Conservation (phyloP, 2,329 filamentous ascomycete species). For the Juglanconis oblonga region DNA sequence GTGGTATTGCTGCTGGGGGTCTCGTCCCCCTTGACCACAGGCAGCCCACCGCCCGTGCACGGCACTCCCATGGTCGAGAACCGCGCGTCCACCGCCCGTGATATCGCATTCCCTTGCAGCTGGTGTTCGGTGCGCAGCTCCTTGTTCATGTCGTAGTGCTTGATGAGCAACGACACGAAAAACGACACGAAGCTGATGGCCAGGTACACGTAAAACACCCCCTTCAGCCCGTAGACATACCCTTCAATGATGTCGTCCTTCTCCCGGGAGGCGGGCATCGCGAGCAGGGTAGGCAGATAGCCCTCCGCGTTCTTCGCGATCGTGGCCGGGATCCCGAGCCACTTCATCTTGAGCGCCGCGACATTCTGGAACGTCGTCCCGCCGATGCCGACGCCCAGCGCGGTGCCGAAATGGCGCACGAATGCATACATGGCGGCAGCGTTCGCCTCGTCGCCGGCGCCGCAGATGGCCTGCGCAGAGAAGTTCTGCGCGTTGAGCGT, state of each 20-base stretch:
- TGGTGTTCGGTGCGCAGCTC: slow-evolving; percentile 47
- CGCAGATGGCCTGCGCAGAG: slow-evolving; percentile 36
- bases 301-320: slow-evolving; percentile 30
- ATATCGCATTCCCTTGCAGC: slow-evolving; percentile 31
- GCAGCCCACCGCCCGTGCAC: neutral
- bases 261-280: slow-evolving; percentile 20
- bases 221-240: slow-evolving; percentile 52
- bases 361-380: slow-evolving; percentile 41
- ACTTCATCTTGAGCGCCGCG: slow-evolving; percentile 31
- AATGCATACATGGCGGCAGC: slow-evolving; percentile 41
- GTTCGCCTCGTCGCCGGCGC: slow-evolving; percentile 32
- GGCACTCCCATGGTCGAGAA: neutral
- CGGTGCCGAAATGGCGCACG: slow-evolving; percentile 38
- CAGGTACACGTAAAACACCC: slow-evolving; percentile 52
- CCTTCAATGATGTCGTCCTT: slow-evolving; percentile 24
- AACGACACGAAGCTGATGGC: slow-evolving; percentile 48
- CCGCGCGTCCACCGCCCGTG: slow-evolving; percentile 12
- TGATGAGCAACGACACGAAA: slow-evolving; percentile 49
- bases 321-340: slow-evolving; percentile 26
- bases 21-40: neutral
- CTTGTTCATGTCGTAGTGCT: slow-evolving; percentile 46
- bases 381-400: slow-evolving; percentile 39
- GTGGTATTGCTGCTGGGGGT: neutral
- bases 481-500: slow-evolving; percentile 38
- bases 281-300: slow-evolving; percentile 22